These are phyloP conservation scores for Tolypocladium sp. DNA, from an alignment of 2,329 filamentous ascomycete genomes.

Conservation along the genomic window DNA sequence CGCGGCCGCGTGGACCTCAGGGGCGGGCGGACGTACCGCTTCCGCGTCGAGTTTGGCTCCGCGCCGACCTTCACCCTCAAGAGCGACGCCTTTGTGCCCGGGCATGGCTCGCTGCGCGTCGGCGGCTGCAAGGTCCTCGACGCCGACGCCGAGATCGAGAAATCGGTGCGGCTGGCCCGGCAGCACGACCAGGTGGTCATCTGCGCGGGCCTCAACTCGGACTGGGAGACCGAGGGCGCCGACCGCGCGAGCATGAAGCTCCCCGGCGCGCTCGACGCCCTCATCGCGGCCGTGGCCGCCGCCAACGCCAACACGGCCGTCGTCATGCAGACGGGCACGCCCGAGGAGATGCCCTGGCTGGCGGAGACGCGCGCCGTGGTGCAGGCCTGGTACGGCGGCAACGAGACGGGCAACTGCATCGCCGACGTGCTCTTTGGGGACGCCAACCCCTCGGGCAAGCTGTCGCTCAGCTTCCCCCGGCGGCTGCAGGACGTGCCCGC, in stretches of 20 bases:
- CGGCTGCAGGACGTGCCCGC: conserved; percentile 62
- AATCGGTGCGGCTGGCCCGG: conserved; percentile 59
- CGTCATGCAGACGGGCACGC: conserved; percentile 70
- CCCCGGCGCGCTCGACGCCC: conserved; percentile 60
- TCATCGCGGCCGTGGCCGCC: conserved; percentile 57
- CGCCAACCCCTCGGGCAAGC: conserved; percentile 65
- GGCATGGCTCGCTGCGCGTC: conserved; percentile 52
- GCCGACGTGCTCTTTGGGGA: conserved; percentile 70
- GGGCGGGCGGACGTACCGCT: conserved; percentile 48
- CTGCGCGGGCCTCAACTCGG: conserved; percentile 67
- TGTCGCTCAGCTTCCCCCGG: conserved; percentile 64
- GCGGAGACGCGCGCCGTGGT: conserved; percentile 47
- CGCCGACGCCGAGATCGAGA: conserved; percentile 48
- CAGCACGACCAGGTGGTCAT: conserved; percentile 69
- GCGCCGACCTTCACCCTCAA: conserved; percentile 47
- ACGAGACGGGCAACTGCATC: conserved; percentile 74
- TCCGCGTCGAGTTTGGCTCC: conserved; percentile 51
- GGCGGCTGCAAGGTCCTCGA: conserved; percentile 52
- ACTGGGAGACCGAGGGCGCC: conserved; percentile 73
- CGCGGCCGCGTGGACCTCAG: conserved; percentile 47
- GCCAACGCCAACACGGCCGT: conserved; percentile 63
- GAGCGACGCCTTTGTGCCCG: conserved; percentile 40
- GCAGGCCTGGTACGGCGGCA: conserved; percentile 82
- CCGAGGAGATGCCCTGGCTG: conserved; percentile 63
- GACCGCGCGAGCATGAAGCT: conserved; percentile 74